Conservation (phyloP, 805 yeast species). For the Monosporozyma aquatica region DNA sequence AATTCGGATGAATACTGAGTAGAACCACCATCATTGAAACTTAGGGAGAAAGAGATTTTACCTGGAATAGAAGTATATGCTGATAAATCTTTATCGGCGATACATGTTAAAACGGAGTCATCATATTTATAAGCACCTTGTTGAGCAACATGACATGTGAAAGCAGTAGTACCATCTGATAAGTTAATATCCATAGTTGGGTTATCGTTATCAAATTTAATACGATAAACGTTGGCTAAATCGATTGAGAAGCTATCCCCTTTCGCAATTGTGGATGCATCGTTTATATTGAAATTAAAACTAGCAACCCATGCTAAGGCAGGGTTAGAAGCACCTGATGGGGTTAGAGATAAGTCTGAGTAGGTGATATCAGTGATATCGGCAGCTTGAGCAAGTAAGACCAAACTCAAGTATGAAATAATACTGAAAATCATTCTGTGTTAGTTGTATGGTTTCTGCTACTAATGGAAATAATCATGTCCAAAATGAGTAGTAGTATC, state of each 20-base stretch:
- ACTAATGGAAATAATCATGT: too few species aligned
- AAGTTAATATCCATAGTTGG: slow-evolving; percentile 13
- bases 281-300: slow-evolving; percentile 21
- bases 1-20: slow-evolving; percentile 22
- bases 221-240: slow-evolving; percentile 30
- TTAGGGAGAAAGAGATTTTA: slow-evolving; percentile 22
- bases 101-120: slow-evolving; percentile 27
- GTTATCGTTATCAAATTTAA: slow-evolving; percentile 25
- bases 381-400: slow-evolving; percentile 6
- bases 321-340: slow-evolving; percentile 16
- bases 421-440: not conserved
- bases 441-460: too few species aligned
- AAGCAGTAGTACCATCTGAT: slow-evolving; percentile 21
- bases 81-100: slow-evolving; percentile 16
- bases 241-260: slow-evolving; percentile 25
- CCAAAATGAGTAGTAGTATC: too few species aligned
- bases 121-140: slow-evolving; percentile 30
- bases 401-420: not conserved
- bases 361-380: slow-evolving; percentile 10
- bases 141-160: slow-evolving; percentile 28
- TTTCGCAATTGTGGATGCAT: slow-evolving; percentile 11
- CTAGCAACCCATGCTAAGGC: slow-evolving; percentile 30
- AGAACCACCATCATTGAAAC: slow-evolving; percentile 32
- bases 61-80: slow-evolving; percentile 21
- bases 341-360: slow-evolving; percentile 11